Evolutionary conservation across 179 eudicot genomes (phyloP), one percentile per base, ranked within the genome.

Genomic region (Dionaea muscipula): DNA sequence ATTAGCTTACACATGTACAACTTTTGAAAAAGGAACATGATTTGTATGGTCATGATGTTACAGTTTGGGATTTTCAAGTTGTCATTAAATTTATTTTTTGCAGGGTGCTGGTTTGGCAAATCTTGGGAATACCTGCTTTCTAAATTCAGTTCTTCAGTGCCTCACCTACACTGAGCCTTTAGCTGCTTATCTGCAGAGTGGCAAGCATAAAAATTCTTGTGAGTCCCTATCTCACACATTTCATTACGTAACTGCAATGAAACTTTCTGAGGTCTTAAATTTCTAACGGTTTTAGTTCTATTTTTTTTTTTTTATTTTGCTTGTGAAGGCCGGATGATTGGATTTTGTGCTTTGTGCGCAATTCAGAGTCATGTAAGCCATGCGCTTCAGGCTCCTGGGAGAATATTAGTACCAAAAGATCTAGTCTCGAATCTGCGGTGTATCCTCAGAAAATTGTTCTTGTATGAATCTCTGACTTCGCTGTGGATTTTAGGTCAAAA

Each of bases 91-190:
- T 54, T 8, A 26, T 8, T 49, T 35, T 71, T 37, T 53, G 25
- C 80, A 88, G 96, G 96, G 96, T 58, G 94, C 96, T 69, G 96
- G 96, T 51, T 71, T 88, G 73, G 80, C 74, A 57, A 88, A 88
- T 71, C 86, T 88, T 56, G 95, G 95, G 51, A 88, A 88, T 71
- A 88, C 96, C 4, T 88, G 96, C 61, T 88, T 82, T 57, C 78
- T 88, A 20, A 88, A 88, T 70, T 85, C 96, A 38, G 96, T 88
- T 35, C 63, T 88, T 50, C 96, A 88, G 53, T 88, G 96, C 68
- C 77, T 88, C 54, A 88, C 96, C 3, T 85, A 85, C 55, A 88
- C 95, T 4, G 91, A 81, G 75, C 96, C 96, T 44, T 79, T 88
- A 56, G 94, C 78, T 14, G 96, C 93, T 9, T 88, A 81, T 69